A percentile compares a stretch with the other conserved stretches of the same genome.
Evolutionary conservation across 176 grass and related monocot genomes (phyloP).

Genomic region (Poa annua): DNA sequence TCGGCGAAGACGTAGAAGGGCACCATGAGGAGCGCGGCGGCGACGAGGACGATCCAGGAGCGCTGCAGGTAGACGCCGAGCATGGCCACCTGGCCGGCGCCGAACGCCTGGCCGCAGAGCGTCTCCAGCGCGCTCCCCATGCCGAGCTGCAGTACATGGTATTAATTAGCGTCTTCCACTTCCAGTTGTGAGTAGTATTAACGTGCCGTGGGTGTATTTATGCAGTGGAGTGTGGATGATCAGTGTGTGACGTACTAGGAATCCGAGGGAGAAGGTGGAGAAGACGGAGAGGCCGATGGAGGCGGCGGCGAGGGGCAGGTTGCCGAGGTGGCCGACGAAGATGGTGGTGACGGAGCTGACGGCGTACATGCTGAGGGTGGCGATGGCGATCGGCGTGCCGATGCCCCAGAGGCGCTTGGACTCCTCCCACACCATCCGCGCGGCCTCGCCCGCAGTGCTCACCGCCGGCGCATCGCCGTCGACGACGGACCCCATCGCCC

Average conservation of each 20-base stretch:
- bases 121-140: slow-evolving; percentile 95
- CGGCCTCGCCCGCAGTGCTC: slow-evolving; percentile 1
- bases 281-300: slow-evolving; percentile 66
- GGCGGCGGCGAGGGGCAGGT: slow-evolving; percentile 58
- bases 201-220: too few relatives aligned
- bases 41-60: slow-evolving; percentile 64
- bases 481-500: neutral
- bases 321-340: slow-evolving; percentile 74
- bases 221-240: neutral
- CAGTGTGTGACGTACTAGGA: slow-evolving; percentile 44
- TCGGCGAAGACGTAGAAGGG: slow-evolving; percentile 53
- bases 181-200: neutral
- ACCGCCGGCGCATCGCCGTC: slow-evolving; percentile 8
- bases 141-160: slow-evolving; percentile 36
- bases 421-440: slow-evolving; percentile 44
- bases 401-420: slow-evolving; percentile 60
- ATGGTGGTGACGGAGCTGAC: slow-evolving; percentile 55
- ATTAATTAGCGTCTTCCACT: neutral
- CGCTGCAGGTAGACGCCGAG: slow-evolving; percentile 78
- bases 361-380: slow-evolving; percentile 49
- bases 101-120: slow-evolving; percentile 83
- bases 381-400: slow-evolving; percentile 62
- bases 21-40: slow-evolving; percentile 32
- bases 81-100: slow-evolving; percentile 59
- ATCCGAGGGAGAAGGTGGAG: slow-evolving; percentile 61